These are phyloP conservation scores for Yamadazyma akitaensis DNA, from an alignment of 805 yeast species.

Conservation along the genomic window DNA sequence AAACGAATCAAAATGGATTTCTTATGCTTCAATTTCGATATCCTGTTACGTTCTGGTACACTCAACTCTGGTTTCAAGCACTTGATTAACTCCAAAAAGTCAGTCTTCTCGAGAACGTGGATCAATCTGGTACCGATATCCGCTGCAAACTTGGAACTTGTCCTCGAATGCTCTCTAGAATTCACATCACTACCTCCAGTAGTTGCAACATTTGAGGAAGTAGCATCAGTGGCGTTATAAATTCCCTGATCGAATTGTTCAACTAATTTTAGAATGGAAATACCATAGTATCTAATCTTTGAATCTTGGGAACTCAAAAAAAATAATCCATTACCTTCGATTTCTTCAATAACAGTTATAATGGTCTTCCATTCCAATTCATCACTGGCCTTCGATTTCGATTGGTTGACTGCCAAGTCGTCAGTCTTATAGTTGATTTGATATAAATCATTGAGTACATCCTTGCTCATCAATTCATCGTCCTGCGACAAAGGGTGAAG, in stretches of 20 bases:
- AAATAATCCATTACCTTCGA: slow-evolving; percentile 92
- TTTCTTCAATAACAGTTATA: slow-evolving; percentile 85
- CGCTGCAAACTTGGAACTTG: slow-evolving; percentile 70
- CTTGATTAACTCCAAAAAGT: slow-evolving; percentile 60
- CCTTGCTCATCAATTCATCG: slow-evolving; percentile 35
- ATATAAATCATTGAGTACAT: slow-evolving; percentile 39
- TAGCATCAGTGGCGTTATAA: slow-evolving; percentile 44
- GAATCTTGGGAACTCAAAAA: slow-evolving; percentile 88
- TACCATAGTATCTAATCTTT: slow-evolving; percentile 67
- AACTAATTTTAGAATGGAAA: slow-evolving; percentile 69
- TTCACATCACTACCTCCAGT: slow-evolving; percentile 2
- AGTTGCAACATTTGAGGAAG: slow-evolving; percentile 7
- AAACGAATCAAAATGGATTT: slow-evolving; percentile 68
- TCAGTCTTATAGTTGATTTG: slow-evolving; percentile 45
- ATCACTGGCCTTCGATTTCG: slow-evolving; percentile 40
- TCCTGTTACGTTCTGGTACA: slow-evolving; percentile 74
- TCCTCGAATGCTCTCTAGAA: slow-evolving; percentile 45
- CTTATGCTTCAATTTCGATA: slow-evolving; percentile 60
- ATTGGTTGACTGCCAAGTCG: slow-evolving; percentile 18
- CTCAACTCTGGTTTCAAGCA: slow-evolving; percentile 50
- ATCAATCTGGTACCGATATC: slow-evolving; percentile 75
- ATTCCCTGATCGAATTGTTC: slow-evolving; percentile 88
- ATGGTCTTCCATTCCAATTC: slow-evolving; percentile 75
- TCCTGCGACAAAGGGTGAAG: slow-evolving; percentile 28
- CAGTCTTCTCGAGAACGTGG: slow-evolving; percentile 69